These are phyloP conservation scores for Lasiodiplodia gonubiensis DNA, from an alignment of 2,329 filamentous ascomycete species.

Conservation along the genomic window DNA sequence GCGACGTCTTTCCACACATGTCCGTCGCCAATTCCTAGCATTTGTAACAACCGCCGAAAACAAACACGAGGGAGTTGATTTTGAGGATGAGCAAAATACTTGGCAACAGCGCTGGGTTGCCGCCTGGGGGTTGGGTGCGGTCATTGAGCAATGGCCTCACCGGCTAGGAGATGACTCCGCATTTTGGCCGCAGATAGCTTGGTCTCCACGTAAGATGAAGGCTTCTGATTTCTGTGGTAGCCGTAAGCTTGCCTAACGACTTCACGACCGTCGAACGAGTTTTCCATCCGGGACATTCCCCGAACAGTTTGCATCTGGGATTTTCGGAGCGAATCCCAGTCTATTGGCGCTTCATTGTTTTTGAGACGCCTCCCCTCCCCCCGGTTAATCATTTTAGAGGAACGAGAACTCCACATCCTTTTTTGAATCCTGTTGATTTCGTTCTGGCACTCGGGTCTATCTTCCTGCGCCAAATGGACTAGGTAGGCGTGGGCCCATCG, in stretches of 20 bases:
- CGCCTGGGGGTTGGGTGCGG: neutral
- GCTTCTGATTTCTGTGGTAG: neutral
- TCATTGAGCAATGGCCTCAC: neutral
- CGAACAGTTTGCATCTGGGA: neutral
- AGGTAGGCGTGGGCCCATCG: neutral
- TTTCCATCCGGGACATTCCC: neutral
- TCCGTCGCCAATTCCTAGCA: neutral
- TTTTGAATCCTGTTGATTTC: neutral
- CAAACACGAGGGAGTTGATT: too few species aligned
- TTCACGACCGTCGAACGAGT: neutral
- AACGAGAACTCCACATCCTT: neutral
- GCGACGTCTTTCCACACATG: conserved; percentile 21
- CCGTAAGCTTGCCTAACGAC: neutral
- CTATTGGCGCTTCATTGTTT: neutral
- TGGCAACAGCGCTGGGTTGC: neutral
- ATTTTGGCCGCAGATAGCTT: neutral
- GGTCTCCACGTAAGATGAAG: too few species aligned
- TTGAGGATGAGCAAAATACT: neutral
- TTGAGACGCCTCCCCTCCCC: neutral
- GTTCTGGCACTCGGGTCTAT: neutral
- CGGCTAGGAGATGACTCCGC: neutral
- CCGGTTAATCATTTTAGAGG: neutral
- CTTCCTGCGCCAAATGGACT: neutral
- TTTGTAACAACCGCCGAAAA: neutral
- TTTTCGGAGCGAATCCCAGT: neutral